phyloP scores from a whole-genome alignment of 148 eudicot genomes.

The Chenopodium berlandieri region DNA sequence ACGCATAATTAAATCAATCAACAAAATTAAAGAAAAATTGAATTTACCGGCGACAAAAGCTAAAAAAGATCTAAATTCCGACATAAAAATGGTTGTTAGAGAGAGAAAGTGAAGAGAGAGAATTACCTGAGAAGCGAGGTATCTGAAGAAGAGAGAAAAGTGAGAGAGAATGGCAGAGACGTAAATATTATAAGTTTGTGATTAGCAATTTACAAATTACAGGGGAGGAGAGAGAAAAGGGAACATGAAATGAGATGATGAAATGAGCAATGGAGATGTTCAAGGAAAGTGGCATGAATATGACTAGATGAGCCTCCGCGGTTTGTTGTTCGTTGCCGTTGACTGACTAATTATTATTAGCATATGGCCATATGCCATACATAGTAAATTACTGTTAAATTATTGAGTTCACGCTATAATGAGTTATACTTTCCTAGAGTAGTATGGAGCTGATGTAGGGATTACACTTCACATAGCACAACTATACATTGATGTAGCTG shows the following conservation, averaged over 20 bases:
- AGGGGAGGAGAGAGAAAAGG: neutral
- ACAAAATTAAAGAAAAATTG: neutral
- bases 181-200: neutral
- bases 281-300: neutral
- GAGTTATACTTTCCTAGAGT: too few relatives aligned
- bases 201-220: neutral
- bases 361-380: neutral
- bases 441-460: too few relatives aligned
- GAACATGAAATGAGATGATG: too few relatives aligned
- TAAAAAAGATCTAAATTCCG: constrained; percentile 6
- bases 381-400: neutral
- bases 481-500: too few relatives aligned
- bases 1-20: neutral
- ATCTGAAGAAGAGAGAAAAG: constrained; percentile 13
- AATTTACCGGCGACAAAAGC: neutral
- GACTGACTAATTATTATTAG: neutral
- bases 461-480: too few relatives aligned
- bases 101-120: neutral
- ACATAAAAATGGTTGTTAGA: neutral
- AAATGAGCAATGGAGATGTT: neutral
- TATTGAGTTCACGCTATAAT: neutral
- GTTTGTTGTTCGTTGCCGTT: neutral
- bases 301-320: neutral
- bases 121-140: constrained; percentile 26
- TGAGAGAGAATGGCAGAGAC: neutral